Evolutionary conservation across 208 protist genomes (phyloP).

Genomic region (Entamoeba histolytica): DNA sequence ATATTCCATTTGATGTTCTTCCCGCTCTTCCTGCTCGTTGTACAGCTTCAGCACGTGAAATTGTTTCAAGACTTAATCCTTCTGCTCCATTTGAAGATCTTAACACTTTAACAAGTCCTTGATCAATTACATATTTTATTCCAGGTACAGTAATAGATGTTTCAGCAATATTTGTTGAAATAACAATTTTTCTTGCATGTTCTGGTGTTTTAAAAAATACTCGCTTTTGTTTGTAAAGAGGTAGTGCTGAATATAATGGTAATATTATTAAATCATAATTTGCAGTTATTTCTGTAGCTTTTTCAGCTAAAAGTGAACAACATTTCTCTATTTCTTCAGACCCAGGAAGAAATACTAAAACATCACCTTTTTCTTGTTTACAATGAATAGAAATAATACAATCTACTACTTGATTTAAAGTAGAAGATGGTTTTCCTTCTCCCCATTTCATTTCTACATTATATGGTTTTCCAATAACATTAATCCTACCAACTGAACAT

Average conservation of each 20-base stretch:
- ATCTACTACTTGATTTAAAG: conserved; percentile 11
- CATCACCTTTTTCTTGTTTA: not conserved
- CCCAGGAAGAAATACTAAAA: not conserved
- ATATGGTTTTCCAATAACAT: not conserved
- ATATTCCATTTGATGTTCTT: not conserved
- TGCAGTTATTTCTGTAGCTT: not conserved
- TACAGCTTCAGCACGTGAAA: not conserved
- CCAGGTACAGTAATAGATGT: conserved; percentile 18
- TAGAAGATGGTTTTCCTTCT: conserved; percentile 7
- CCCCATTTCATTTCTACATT: not conserved
- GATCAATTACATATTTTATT: conserved; percentile 8
- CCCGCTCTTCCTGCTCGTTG: conserved; percentile 8
- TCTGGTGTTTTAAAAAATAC: not conserved
- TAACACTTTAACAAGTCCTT: not conserved
- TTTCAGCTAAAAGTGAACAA: conserved; percentile 34
- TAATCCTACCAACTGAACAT: conserved; percentile 35
- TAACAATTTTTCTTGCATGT: not conserved
- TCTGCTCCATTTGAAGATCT: not conserved
- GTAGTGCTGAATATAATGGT: not conserved
- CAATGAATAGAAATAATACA: not conserved
- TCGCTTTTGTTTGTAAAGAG: not conserved
- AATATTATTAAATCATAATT: not conserved
- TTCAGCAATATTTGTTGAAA: conserved; percentile 25
- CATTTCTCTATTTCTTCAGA: conserved; percentile 13
- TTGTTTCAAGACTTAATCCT: not conserved